These are phyloP conservation scores for Metschnikowia dekortorum DNA, from an alignment of 805 yeast genomes.

Conservation along the genomic window DNA sequence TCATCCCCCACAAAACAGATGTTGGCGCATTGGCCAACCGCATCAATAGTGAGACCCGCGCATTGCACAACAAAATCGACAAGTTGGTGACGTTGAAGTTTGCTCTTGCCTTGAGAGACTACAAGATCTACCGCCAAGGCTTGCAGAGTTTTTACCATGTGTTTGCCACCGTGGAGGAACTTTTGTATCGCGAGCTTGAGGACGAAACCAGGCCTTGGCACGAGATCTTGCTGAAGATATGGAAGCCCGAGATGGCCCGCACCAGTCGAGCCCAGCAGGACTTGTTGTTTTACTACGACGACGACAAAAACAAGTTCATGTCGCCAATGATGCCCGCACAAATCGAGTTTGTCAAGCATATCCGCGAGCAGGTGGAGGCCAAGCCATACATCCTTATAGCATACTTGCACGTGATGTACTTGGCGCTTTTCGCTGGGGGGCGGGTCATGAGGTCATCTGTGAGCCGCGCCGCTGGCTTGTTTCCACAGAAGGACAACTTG, in stretches of 20 bases:
- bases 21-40: constrained; percentile 81
- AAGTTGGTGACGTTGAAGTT: constrained; percentile 64
- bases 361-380: constrained; percentile 46
- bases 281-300: constrained; percentile 61
- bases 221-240: constrained; percentile 52
- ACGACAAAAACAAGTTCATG: constrained; percentile 50
- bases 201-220: constrained; percentile 30
- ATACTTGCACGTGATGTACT: constrained; percentile 78
- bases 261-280: constrained; percentile 54
- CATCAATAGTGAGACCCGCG: constrained; percentile 65
- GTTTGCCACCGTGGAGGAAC: constrained; percentile 58
- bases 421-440: constrained; percentile 87
- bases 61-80: constrained; percentile 64
- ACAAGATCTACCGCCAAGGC: constrained; percentile 76
- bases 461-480: constrained; percentile 61
- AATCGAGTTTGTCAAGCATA: constrained; percentile 58
- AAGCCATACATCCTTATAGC: constrained; percentile 74
- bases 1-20: constrained; percentile 75
- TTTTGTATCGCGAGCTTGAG: constrained; percentile 43
- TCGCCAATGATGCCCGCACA: constrained; percentile 58
- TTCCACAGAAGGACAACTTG: constrained; percentile 69
- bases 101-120: constrained; percentile 72
- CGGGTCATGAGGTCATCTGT: constrained; percentile 64
- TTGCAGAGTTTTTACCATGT: constrained; percentile 68
- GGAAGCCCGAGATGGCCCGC: constrained; percentile 70